Conservation (phyloP, 2,329 filamentous ascomycete species). For the Colletotrichum sp. region DNA sequence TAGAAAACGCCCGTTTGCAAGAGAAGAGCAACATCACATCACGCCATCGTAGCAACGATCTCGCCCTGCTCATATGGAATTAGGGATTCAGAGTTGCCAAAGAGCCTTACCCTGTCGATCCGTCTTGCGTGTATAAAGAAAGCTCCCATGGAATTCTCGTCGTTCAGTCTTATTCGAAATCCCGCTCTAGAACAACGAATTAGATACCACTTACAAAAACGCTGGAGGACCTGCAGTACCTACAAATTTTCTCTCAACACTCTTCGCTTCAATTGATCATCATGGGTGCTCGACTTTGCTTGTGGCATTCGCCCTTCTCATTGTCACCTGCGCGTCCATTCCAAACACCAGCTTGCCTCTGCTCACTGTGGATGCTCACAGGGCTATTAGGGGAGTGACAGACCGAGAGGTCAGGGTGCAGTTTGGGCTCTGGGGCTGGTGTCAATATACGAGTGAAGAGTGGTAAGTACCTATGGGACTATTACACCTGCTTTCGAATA, state of each 20-base stretch:
- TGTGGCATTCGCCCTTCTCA: background rate
- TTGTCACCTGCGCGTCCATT: background rate
- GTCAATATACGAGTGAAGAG: background rate
- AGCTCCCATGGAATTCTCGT: background rate
- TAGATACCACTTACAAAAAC: too few species aligned
- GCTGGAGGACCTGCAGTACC: too few species aligned
- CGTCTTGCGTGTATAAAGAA: background rate
- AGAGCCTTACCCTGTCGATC: accelerated
- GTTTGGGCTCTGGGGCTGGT: background rate
- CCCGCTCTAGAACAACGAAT: too few species aligned
- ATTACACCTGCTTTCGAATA: background rate
- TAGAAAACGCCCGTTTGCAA: background rate
- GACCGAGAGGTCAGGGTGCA: background rate
- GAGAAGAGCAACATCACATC: background rate
- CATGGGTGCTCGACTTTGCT: background rate
- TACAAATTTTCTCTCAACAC: too few species aligned
- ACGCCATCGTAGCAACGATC: background rate
- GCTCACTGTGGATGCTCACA: background rate
- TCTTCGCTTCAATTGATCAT: background rate
- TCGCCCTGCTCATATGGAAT: background rate
- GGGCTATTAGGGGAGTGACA: accelerated
- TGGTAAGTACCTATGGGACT: background rate
- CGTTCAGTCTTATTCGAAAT: too few species aligned
- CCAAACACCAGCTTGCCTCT: background rate
- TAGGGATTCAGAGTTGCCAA: accelerated